phyloP scores from a whole-genome alignment of 495 filamentous ascomycete genomes.

The Umbilicaria muhlenbergii region DNA sequence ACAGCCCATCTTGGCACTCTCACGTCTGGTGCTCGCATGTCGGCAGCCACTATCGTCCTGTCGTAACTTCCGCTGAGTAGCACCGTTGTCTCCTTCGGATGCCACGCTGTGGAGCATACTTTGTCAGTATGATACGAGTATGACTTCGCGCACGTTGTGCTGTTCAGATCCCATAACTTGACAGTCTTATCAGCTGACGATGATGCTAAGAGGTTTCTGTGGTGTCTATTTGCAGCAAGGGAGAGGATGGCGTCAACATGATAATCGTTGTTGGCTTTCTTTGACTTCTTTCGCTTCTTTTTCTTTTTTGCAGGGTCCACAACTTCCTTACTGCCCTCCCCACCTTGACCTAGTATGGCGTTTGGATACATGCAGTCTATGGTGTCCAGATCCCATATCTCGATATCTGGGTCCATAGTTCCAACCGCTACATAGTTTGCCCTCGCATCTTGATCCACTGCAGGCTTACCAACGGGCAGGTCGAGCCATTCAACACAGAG shows the following conservation, averaged over 20 bases:
- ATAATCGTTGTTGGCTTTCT: constrained; percentile 78
- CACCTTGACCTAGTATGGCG: constrained; percentile 81
- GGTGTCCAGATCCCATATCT: constrained; percentile 93
- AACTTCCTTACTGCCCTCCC: constrained; percentile 26
- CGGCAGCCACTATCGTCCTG: constrained; percentile 73
- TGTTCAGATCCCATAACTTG: constrained; percentile 95
- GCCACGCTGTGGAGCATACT: constrained; percentile 90
- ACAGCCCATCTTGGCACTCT: constrained; percentile 72
- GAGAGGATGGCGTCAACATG: constrained; percentile 90
- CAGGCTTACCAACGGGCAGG: constrained; percentile 57
- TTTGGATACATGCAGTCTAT: constrained; percentile 97
- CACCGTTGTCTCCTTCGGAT: constrained; percentile 69
- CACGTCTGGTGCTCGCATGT: constrained; percentile 81
- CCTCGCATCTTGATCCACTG: constrained; percentile 22
- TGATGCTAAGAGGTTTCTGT: constrained; percentile 90
- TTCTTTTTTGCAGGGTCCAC: constrained; percentile 43
- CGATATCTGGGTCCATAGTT: constrained; percentile 96
- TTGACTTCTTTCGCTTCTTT: constrained; percentile 70
- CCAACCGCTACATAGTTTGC: constrained; percentile 91
- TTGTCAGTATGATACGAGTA: constrained; percentile 88
- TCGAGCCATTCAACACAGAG: constrained; percentile 93
- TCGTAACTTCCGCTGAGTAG: constrained; percentile 91
- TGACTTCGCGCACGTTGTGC: constrained; percentile 79
- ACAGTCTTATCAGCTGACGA: constrained; percentile 91
- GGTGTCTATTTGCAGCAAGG: constrained; percentile 78